Evolutionary conservation across 441 rosid genomes (phyloP).

Genomic region (Syzygium syzygioides): DNA sequence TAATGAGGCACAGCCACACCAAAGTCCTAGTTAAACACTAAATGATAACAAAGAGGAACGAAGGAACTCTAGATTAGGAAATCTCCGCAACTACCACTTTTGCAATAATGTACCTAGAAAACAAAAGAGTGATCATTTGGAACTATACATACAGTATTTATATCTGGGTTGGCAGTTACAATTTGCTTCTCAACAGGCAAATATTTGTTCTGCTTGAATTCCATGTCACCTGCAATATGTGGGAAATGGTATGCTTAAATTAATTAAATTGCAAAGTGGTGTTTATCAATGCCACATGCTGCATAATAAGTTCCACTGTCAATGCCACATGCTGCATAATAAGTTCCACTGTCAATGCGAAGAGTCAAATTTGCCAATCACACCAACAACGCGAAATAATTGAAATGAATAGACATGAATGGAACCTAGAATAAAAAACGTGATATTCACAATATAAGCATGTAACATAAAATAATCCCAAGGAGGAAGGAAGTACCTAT

Average conservation of each 20-base stretch:
- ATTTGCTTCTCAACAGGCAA: conserved; percentile 40
- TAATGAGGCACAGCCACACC: background rate
- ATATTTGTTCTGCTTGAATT: conserved; percentile 58
- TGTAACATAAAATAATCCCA: background rate
- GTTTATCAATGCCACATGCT: background rate
- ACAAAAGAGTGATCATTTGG: background rate
- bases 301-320: too few species aligned
- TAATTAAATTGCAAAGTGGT: background rate
- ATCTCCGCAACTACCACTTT: background rate
- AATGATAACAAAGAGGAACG: background rate
- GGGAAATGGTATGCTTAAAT: background rate
- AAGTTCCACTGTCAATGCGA: background rate
- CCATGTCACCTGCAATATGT: conserved; percentile 68
- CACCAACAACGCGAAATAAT: background rate
- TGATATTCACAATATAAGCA: background rate
- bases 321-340: too few species aligned
- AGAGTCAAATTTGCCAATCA: background rate
- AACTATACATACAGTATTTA: conserved; percentile 47
- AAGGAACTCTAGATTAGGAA: background rate
- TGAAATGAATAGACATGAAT: background rate
- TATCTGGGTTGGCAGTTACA: conserved; percentile 50
- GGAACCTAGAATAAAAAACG: background rate
- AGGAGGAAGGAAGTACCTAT: conserved; percentile 45
- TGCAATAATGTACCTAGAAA: background rate
- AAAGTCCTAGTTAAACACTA: background rate